A percentile compares a stretch with the other conserved stretches of the same genome.
Evolutionary conservation across 345 rosid genomes (phyloP).

Genomic region (Cardamine occulta): DNA sequence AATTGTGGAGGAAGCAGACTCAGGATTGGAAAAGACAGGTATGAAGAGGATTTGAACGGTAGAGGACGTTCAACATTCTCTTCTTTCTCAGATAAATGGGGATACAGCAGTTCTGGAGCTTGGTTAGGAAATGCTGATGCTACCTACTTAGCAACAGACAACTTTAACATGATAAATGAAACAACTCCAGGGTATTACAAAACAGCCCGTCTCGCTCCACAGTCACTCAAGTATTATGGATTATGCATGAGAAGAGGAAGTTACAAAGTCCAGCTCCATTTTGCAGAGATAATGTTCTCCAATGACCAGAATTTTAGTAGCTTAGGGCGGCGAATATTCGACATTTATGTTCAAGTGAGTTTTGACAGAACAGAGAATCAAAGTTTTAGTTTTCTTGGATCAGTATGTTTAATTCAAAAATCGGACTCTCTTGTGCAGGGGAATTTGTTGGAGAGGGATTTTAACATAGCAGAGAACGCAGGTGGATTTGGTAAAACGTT

Average conservation of each 20-base stretch:
- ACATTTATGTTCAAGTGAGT: conserved; percentile 79
- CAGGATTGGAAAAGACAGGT: conserved; percentile 40
- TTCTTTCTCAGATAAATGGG: conserved; percentile 54
- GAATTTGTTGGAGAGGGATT: conserved; percentile 51
- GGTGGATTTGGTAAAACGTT: conserved; percentile 67
- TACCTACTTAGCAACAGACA: conserved; percentile 38
- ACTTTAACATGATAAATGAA: conserved; percentile 43
- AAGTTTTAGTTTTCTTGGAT: conserved; percentile 4
- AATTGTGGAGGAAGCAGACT: conserved; percentile 67
- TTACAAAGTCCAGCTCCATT: conserved; percentile 74
- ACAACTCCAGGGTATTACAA: conserved; percentile 48
- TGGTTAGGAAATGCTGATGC: conserved; percentile 26
- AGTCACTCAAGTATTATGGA: conserved; percentile 81
- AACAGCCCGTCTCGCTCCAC: conserved; percentile 74
- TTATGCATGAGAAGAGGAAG: conserved; percentile 63
- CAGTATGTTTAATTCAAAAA: neutral
- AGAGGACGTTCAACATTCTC: conserved; percentile 52
- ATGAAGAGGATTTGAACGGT: conserved; percentile 51
- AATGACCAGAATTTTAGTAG: conserved; percentile 57
- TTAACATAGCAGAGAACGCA: conserved; percentile 71
- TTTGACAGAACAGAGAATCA: neutral
- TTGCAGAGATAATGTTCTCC: conserved; percentile 84
- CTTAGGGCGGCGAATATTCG: conserved; percentile 72
- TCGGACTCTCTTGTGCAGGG: conserved; percentile 52
- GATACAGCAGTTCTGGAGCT: conserved; percentile 74